phyloP scores from a whole-genome alignment of 192 early-diverging fungal species.

The Backusella tuberculispora region DNA sequence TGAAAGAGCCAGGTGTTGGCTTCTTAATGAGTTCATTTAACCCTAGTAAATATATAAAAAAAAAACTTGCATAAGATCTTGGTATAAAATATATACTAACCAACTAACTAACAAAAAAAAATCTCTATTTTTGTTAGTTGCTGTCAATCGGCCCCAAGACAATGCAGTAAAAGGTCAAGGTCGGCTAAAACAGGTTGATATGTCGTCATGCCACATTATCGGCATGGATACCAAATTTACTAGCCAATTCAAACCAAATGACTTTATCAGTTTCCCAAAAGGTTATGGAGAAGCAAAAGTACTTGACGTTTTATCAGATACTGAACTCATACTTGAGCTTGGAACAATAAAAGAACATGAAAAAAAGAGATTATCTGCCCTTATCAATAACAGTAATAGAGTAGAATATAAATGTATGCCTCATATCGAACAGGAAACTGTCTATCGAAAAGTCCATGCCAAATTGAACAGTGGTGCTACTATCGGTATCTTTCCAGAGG shows the following conservation, averaged over 20 bases:
- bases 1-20: constrained; percentile 86
- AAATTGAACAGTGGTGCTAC: constrained; percentile 71
- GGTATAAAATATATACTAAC: too few relatives aligned
- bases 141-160: constrained; percentile 94
- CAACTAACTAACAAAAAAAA: too few relatives aligned
- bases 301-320: constrained; percentile 81
- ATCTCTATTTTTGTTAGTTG: constrained; percentile 57
- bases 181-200: constrained; percentile 62
- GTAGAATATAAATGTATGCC: constrained; percentile 69
- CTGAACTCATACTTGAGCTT: constrained; percentile 71
- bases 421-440: constrained; percentile 87
- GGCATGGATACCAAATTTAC: constrained; percentile 76
- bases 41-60: constrained; percentile 77
- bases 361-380: constrained; percentile 59
- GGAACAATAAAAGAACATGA: constrained; percentile 75
- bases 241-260: constrained; percentile 62
- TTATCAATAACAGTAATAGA: constrained; percentile 43
- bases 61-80: too few relatives aligned
- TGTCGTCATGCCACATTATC: constrained; percentile 59
- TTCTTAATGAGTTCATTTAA: constrained; percentile 72
- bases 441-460: constrained; percentile 83
- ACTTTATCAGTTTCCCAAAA: constrained; percentile 68
- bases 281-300: constrained; percentile 68
- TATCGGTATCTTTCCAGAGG: constrained; percentile 98
- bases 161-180: constrained; percentile 73